Percentiles rank a stretch among this genome's conserved stretches.
phyloP scores from a whole-genome alignment of 192 early-diverging fungal species.

The Backusella morwellensis region DNA sequence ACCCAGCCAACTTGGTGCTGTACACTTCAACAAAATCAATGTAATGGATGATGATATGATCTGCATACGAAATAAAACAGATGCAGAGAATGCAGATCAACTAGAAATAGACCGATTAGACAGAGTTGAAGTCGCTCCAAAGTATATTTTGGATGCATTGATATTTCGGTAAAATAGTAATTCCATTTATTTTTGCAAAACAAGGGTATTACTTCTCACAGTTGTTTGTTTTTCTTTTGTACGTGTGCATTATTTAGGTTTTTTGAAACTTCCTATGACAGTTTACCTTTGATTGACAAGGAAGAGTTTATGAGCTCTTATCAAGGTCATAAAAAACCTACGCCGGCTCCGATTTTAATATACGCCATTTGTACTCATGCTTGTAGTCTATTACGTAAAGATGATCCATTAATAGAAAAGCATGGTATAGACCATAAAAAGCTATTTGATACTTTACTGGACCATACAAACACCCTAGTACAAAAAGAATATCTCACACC shows the following conservation, averaged over 20 bases:
- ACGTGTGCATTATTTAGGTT: conserved; percentile 4
- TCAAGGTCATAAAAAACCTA: background rate
- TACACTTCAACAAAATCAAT: conserved; percentile 15
- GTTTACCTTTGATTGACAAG: conserved; percentile 26
- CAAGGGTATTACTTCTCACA: background rate
- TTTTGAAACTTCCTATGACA: conserved; percentile 17
- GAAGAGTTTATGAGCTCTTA: conserved; percentile 15
- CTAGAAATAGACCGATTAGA: background rate
- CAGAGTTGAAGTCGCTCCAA: background rate
- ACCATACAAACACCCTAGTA: conserved; percentile 26
- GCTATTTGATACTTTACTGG: conserved; percentile 16
- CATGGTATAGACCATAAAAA: background rate
- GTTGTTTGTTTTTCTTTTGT: background rate
- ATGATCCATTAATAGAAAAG: conserved; percentile 14
- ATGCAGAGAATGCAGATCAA: conserved; percentile 6
- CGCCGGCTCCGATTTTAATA: conserved; percentile 15
- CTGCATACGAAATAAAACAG: conserved; percentile 16
- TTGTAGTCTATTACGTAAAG: conserved; percentile 1
- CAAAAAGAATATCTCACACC: conserved; percentile 58
- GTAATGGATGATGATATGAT: conserved; percentile 26
- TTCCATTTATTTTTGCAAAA: background rate
- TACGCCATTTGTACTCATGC: conserved; percentile 22
- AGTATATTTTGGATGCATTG: background rate
- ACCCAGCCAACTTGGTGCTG: background rate
- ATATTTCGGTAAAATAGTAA: conserved; percentile 1